A percentile compares a stretch with the other conserved stretches of the same genome.
Conservation (phyloP, 345 rosid genomes). For the Alliaria petiolata region DNA sequence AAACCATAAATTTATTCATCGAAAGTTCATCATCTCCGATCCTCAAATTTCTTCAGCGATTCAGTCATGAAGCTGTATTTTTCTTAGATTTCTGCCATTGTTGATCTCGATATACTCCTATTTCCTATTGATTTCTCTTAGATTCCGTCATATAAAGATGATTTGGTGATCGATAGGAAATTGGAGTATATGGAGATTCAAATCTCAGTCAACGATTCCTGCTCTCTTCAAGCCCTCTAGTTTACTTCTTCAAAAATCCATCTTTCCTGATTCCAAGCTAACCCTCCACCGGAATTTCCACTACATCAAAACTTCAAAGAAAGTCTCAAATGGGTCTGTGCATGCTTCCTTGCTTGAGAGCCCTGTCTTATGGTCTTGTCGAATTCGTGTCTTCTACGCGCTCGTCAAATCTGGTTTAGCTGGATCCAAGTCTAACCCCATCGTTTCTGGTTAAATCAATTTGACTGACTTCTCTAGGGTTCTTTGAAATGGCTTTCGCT, state of each 20-base stretch:
- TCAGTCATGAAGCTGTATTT: no score
- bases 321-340: conserved; percentile 15
- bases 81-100: no score
- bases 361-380: conserved; percentile 81
- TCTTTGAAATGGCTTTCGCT: not conserved
- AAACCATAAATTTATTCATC: no score
- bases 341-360: conserved; percentile 66
- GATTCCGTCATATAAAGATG: no score
- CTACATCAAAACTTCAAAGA: conserved; percentile 24
- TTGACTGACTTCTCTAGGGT: not conserved
- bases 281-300: conserved; percentile 19
- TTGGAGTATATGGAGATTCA: no score
- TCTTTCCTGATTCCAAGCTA: conserved; percentile 26
- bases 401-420: conserved; percentile 78
- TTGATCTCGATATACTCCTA: no score
- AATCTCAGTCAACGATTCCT: conserved; percentile 12
- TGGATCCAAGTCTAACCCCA: conserved; percentile 77
- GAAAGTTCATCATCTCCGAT: no score
- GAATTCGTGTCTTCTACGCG: conserved; percentile 75
- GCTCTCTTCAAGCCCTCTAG: conserved; percentile 7
- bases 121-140: no score
- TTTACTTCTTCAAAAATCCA: conserved; percentile 33
- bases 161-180: no score
- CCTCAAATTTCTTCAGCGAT: no score
- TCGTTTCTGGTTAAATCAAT: conserved; percentile 57